These are phyloP conservation scores for Rugonectria rugulosa DNA, from an alignment of 2,329 filamentous ascomycete species.

Conservation along the genomic window DNA sequence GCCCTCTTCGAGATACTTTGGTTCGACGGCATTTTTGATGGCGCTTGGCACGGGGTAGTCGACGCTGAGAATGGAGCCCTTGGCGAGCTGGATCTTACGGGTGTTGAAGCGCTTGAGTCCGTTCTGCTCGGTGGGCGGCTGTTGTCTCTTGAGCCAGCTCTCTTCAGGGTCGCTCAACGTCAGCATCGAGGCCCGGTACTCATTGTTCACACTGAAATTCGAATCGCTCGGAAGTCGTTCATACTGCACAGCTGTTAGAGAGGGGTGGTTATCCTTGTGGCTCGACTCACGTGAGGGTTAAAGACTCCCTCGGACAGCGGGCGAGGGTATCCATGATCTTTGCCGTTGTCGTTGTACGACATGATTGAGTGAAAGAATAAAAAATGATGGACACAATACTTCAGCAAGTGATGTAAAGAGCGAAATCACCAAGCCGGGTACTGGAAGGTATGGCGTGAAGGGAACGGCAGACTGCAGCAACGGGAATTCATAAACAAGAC, in stretches of 20 bases:
- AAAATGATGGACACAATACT: too few species aligned
- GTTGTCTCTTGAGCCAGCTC: slow-evolving; percentile 1
- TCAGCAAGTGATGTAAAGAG: too few species aligned
- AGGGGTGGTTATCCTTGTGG: too few species aligned
- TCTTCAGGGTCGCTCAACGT: not conserved
- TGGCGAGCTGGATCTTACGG: not conserved
- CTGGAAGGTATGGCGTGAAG: too few species aligned
- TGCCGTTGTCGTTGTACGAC: too few species aligned
- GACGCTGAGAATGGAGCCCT: slow-evolving; percentile 2
- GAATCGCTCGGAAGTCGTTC: not conserved
- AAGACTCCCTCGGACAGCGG: too few species aligned
- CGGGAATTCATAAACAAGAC: too few species aligned
- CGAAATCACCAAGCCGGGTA: too few species aligned
- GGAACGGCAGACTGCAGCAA: too few species aligned
- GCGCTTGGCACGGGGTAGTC: slow-evolving; percentile 5
- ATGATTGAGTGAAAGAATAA: too few species aligned
- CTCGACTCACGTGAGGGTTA: too few species aligned
- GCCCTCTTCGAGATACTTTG: not conserved
- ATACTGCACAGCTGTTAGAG: not conserved
- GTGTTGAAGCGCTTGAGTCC: not conserved
- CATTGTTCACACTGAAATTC: not conserved
- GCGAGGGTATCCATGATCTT: too few species aligned
- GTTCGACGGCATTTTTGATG: slow-evolving; percentile 7
- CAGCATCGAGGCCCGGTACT: not conserved
- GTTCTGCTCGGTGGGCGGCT: not conserved